Evolutionary conservation across 768 basidiomycete species (phyloP).

Genomic region (Hortiboletus campestris): DNA sequence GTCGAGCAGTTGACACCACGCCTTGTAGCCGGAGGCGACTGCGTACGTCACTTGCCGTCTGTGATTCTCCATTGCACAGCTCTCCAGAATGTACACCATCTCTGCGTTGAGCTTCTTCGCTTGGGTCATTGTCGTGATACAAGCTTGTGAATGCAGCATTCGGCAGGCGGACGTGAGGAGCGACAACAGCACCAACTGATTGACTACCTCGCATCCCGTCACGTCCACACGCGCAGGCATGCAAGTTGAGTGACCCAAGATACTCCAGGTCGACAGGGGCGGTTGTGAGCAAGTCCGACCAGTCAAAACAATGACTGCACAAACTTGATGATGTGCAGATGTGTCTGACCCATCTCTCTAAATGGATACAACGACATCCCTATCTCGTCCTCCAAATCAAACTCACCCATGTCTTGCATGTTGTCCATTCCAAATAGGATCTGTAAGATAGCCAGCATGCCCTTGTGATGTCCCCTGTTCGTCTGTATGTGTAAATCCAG

Average conservation of each 20-base stretch:
- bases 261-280: slow-evolving; percentile 60
- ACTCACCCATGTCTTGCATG: slow-evolving; percentile 38
- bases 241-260: slow-evolving; percentile 63
- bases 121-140: slow-evolving; percentile 58
- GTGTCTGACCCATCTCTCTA: slow-evolving; percentile 74
- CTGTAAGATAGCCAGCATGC: slow-evolving; percentile 71
- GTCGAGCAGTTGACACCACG: slow-evolving; percentile 86
- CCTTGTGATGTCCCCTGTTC: slow-evolving; percentile 70
- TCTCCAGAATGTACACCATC: slow-evolving; percentile 72
- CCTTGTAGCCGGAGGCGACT: slow-evolving; percentile 65
- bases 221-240: slow-evolving; percentile 65
- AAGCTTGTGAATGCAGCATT: slow-evolving; percentile 64
- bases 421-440: slow-evolving; percentile 74
- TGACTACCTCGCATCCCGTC: slow-evolving; percentile 80
- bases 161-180: slow-evolving; percentile 63
- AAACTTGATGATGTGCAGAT: slow-evolving; percentile 83
- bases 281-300: slow-evolving; percentile 73
- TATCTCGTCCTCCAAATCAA: slow-evolving; percentile 39
- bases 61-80: slow-evolving; percentile 86
- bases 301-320: slow-evolving; percentile 87
- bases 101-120: slow-evolving; percentile 68
- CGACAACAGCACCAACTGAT: slow-evolving; percentile 65
- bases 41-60: slow-evolving; percentile 77
- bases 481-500: slow-evolving; percentile 87
- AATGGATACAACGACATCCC: slow-evolving; percentile 50